These are phyloP conservation scores for Podospora australis DNA, from an alignment of 495 filamentous ascomycete species.

Conservation along the genomic window DNA sequence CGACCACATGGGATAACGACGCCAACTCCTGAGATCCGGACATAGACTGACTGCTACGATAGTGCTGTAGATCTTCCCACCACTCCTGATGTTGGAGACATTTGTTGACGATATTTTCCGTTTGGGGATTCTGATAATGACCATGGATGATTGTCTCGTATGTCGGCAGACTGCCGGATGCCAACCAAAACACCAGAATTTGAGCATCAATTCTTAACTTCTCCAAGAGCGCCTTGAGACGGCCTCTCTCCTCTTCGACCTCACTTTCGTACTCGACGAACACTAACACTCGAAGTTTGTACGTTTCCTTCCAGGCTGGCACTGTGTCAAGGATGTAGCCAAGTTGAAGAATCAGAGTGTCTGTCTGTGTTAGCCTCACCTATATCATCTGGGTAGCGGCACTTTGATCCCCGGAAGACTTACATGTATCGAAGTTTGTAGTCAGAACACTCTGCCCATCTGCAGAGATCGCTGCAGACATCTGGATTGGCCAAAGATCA, in stretches of 20 bases:
- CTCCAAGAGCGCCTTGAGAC: slow-evolving; percentile 68
- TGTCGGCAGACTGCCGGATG: slow-evolving; percentile 60
- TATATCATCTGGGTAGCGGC: no score
- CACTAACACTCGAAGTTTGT: slow-evolving; percentile 67
- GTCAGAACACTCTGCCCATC: slow-evolving; percentile 66
- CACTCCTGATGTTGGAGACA: slow-evolving; percentile 65
- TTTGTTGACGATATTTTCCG: slow-evolving; percentile 48
- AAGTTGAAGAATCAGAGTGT: slow-evolving; percentile 80
- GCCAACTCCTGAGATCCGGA: slow-evolving; percentile 31
- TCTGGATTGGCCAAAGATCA: slow-evolving; percentile 82
- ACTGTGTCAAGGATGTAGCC: slow-evolving; percentile 81
- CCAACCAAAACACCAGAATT: slow-evolving; percentile 75
- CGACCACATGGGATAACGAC: slow-evolving; percentile 27
- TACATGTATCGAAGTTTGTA: slow-evolving; percentile 84
- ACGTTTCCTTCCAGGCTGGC: slow-evolving; percentile 72
- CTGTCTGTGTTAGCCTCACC: slow-evolving; percentile 30
- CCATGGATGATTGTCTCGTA: slow-evolving; percentile 80
- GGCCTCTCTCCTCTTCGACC: slow-evolving; percentile 66
- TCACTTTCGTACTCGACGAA: slow-evolving; percentile 89
- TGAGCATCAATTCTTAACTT: slow-evolving; percentile 78
- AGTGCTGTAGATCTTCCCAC: slow-evolving; percentile 70
- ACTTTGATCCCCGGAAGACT: no score
- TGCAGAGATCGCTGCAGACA: slow-evolving; percentile 68
- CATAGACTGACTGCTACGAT: slow-evolving; percentile 53
- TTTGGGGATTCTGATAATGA: slow-evolving; percentile 34